These are phyloP conservation scores for Xylariales sp. DNA, from an alignment of 2,329 filamentous ascomycete species.

Conservation along the genomic window DNA sequence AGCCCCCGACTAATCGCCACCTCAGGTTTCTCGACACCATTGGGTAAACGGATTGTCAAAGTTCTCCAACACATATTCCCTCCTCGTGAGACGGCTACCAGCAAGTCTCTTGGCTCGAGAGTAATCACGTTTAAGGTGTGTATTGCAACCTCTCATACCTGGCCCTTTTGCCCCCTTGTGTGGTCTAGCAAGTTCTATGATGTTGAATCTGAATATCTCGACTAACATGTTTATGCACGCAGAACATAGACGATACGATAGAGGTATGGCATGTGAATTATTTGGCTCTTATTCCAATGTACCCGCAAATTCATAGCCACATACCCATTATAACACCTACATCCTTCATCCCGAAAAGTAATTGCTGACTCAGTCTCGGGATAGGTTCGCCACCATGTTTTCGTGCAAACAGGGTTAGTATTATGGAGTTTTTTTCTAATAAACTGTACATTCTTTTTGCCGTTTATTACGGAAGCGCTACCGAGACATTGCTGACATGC, in stretches of 20 bases:
- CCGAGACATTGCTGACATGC: background rate
- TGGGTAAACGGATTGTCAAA: constrained; percentile 86
- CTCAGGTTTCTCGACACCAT: constrained; percentile 76
- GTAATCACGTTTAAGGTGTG: constrained; percentile 86
- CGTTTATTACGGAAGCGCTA: background rate
- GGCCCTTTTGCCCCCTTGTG: too few species aligned
- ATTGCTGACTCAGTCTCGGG: constrained; percentile 22
- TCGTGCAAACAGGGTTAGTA: constrained; percentile 76
- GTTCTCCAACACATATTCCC: constrained; percentile 95
- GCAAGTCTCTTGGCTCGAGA: constrained; percentile 78
- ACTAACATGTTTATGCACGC: constrained; percentile 51
- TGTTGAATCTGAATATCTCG: too few species aligned
- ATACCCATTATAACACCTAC: background rate
- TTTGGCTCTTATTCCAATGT: background rate
- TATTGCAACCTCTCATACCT: too few species aligned
- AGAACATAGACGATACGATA: too few species aligned
- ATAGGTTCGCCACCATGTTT: constrained; percentile 85
- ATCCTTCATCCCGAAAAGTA: background rate
- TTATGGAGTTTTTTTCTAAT: background rate
- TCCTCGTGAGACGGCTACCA: constrained; percentile 80
- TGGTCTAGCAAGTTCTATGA: too few species aligned
- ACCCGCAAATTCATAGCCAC: background rate
- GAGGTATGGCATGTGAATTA: too few species aligned
- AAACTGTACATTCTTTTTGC: background rate
- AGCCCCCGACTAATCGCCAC: constrained; percentile 6